Evolutionary conservation across 805 yeast genomes (phyloP), one percentile per base, ranked within the genome.

Genomic region (Candida tibetensis): DNA sequence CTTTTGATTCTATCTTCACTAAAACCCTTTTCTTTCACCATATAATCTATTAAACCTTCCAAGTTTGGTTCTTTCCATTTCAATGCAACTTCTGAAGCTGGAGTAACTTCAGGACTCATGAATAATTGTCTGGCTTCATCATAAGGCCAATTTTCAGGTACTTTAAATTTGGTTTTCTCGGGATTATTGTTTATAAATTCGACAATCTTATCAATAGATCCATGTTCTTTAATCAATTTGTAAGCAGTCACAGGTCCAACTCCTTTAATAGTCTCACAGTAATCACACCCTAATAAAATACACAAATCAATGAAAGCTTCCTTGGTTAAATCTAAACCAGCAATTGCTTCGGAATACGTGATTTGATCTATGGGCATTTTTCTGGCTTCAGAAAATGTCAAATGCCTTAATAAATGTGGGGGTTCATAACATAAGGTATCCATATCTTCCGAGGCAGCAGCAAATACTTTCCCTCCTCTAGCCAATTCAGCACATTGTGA

Each of bases 401-500:
- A 72, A 58, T 93, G 95, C 48, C 99, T 76, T 44, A 93, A 70
- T 37, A 93, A 65, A 42, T 66, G 79, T 4, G 95, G 93, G 2
- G 98, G 86, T 40, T 79, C 82, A 57, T 91, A 93, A 55, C 98
- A 93, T 39, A 93, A 61, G 1, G 99, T 93, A 64, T 93, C 99
- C 99, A 93, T 93, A 77, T 93, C 99, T 60, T 93, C 99, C 4
- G 95, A 85, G 1, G 97, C 99, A 2, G 98, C 96, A 6, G 95
- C 99, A 57, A 82, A 93, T 0, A 91, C 98, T 55, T 88, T 89
- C 2, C 96, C 97, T 9, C 79, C 77, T 41, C 80, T 77, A 3
- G 97, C 97, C 33, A 93, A 65, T 46, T 81, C 93, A 0, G 99
- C 98, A 69, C 99, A 93, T 54, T 93, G 98, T 0, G 99, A 96